These are phyloP conservation scores for Holtermanniella nyarrowii DNA, from an alignment of 768 basidiomycete genomes.

Conservation along the genomic window DNA sequence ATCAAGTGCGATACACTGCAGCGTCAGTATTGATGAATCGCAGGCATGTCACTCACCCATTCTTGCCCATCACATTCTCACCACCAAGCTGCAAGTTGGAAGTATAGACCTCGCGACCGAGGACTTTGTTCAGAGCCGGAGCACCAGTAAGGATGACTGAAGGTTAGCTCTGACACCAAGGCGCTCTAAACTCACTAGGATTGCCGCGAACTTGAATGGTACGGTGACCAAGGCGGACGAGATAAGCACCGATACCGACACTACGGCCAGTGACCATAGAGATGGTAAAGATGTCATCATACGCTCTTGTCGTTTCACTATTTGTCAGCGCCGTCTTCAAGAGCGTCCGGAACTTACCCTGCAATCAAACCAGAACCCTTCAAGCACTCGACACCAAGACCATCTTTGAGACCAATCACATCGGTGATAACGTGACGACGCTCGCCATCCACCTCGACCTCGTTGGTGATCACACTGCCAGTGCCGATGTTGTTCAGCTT, in stretches of 20 bases:
- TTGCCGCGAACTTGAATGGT: conserved; percentile 98
- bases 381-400: conserved; percentile 90
- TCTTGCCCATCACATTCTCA: conserved; percentile 93
- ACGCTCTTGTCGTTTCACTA: conserved; percentile 96
- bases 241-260: conserved; percentile 97
- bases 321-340: too few species aligned
- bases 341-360: too few species aligned
- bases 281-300: conserved; percentile 99
- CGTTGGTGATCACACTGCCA: conserved; percentile 64
- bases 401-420: conserved; percentile 93
- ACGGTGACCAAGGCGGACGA: conserved; percentile 93
- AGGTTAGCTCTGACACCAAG: too few species aligned
- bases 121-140: conserved; percentile 92
- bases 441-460: conserved; percentile 79
- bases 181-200: too few species aligned
- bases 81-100: conserved; percentile 97
- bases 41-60: too few species aligned
- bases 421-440: conserved; percentile 87
- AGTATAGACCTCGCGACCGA: conserved; percentile 97
- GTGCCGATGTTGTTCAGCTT: conserved; percentile 78
- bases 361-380: conserved; percentile 96
- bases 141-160: conserved; percentile 98
- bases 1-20: conserved; percentile 95
- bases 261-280: conserved; percentile 97
- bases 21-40: too few species aligned